Percentiles rank a stretch among this genome's conserved stretches.
Conservation (phyloP, 768 basidiomycete species). For the Amanita subjunquillea region DNA sequence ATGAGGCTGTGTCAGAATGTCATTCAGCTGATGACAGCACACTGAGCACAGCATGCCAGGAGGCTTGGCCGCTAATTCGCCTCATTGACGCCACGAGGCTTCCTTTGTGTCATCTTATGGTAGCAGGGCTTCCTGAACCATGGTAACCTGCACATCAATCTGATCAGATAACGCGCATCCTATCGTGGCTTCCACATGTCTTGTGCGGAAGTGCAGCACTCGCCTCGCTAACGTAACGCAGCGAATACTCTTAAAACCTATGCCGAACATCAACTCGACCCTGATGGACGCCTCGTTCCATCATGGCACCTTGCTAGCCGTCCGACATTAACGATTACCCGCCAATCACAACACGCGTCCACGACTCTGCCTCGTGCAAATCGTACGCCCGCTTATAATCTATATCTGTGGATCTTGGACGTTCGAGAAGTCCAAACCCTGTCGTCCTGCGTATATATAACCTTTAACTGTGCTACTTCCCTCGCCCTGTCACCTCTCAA, state of each 20-base stretch:
- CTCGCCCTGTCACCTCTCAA: background rate
- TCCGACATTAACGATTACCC: background rate
- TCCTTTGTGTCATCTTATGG: background rate
- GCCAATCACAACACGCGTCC: background rate
- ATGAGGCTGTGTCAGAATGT: background rate
- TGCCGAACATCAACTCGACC: background rate
- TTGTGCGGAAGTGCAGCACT: no score
- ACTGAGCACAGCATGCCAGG: background rate
- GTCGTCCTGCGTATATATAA: background rate
- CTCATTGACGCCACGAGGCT: background rate
- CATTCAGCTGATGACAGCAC: background rate
- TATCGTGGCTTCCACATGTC: background rate
- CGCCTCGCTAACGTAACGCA: no score
- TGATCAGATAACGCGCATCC: background rate
- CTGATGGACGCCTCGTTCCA: background rate
- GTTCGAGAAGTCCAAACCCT: background rate
- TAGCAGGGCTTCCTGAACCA: background rate
- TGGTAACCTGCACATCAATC: background rate
- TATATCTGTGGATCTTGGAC: background rate
- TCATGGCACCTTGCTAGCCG: background rate
- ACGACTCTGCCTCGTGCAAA: slow-evolving; percentile 6
- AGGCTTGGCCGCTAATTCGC: background rate
- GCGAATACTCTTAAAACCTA: background rate
- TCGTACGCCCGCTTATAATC: background rate
- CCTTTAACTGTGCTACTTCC: background rate